Evolutionary conservation across 179 eudicot species (phyloP).

Genomic region (Carnegiea gigantea): DNA sequence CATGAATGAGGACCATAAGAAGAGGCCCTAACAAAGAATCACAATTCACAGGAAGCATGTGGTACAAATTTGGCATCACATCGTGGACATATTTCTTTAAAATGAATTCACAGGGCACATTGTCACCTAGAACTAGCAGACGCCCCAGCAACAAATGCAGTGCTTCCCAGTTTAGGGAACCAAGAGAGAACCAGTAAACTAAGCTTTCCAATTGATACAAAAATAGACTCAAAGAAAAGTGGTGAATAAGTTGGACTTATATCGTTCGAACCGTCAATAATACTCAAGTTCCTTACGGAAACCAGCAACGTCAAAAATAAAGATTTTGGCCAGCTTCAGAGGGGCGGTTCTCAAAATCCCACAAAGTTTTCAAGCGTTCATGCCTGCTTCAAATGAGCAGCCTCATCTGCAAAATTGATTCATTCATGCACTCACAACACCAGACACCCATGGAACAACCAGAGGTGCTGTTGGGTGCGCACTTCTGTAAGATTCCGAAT

Average conservation of each 20-base stretch:
- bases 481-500: conserved; percentile 69
- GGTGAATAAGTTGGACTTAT: background rate
- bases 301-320: background rate
- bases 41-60: too few relatives aligned
- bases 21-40: background rate
- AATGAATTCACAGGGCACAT: background rate
- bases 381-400: conserved; percentile 2
- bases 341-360: background rate
- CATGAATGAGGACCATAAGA: background rate
- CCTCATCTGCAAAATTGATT: background rate
- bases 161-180: conserved; percentile 11
- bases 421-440: conserved; percentile 39
- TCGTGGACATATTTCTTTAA: background rate
- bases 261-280: background rate
- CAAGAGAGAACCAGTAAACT: background rate
- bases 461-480: conserved; percentile 70
- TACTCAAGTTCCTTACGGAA: background rate
- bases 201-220: background rate
- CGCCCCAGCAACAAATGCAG: background rate
- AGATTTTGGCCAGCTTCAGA: background rate
- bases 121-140: background rate
- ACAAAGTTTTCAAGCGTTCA: background rate
- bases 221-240: background rate
- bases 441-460: conserved; percentile 89
- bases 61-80: background rate